Evolutionary conservation across 495 filamentous ascomycete species (phyloP).

Genomic region (Lasiosphaeria hispida): DNA sequence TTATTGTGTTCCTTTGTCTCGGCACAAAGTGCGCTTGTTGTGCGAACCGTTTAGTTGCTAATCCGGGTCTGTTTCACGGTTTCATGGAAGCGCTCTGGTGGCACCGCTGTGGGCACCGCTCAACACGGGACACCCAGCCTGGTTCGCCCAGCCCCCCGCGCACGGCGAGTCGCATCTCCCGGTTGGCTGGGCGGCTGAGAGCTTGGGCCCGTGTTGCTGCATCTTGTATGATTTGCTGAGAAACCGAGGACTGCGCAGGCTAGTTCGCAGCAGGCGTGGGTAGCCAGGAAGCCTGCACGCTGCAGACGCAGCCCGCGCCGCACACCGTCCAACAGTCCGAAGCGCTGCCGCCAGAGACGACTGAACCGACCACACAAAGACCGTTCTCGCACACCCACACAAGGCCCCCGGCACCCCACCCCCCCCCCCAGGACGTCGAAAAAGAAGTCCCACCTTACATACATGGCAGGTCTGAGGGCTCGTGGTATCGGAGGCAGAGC

Average conservation of each 20-base stretch:
- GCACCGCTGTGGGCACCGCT: too few species aligned
- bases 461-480: too few species aligned
- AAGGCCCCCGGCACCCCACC: neutral
- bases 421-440: neutral
- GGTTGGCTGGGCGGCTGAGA: slow-evolving; percentile 4
- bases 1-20: too few species aligned
- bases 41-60: too few species aligned
- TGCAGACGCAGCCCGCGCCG: neutral
- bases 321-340: slow-evolving; percentile 10
- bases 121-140: too few species aligned
- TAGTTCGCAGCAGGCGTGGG: too few species aligned
- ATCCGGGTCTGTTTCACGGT: too few species aligned
- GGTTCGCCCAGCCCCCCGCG: neutral
- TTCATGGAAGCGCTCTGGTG: too few species aligned
- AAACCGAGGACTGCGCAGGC: too few species aligned
- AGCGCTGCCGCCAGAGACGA: slow-evolving; percentile 15
- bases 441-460: too few species aligned
- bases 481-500: too few species aligned
- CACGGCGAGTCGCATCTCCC: neutral
- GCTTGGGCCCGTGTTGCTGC: slow-evolving; percentile 6
- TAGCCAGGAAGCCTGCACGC: neutral
- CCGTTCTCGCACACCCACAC: slow-evolving; percentile 37
- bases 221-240: slow-evolving; percentile 12
- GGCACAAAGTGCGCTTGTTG: too few species aligned
- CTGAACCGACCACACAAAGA: slow-evolving; percentile 9